Evolutionary conservation across 331 rosid species (phyloP).

Genomic region (Dryas integrifolia): DNA sequence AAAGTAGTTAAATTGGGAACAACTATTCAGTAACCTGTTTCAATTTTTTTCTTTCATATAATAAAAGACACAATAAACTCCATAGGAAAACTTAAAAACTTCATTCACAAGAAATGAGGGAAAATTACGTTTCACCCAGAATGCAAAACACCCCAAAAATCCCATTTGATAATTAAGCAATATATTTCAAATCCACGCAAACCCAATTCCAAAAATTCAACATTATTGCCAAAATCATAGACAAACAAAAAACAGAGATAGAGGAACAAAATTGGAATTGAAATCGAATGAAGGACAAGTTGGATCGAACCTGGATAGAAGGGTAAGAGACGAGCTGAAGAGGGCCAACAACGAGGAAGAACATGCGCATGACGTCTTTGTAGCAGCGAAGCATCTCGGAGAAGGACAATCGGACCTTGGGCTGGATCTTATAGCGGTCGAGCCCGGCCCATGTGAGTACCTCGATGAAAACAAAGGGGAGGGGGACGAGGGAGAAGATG

Average conservation of each 20-base stretch:
- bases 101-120: background rate
- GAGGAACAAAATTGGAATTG: too few relatives aligned
- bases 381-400: slow-evolving; percentile 58
- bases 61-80: background rate
- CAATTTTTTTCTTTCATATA: background rate
- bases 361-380: slow-evolving; percentile 57
- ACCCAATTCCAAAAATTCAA: background rate
- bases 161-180: background rate
- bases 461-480: slow-evolving; percentile 59
- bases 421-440: slow-evolving; percentile 69
- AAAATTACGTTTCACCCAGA: background rate
- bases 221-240: background rate
- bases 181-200: background rate
- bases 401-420: slow-evolving; percentile 47
- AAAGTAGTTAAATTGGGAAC: too few relatives aligned
- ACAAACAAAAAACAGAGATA: too few relatives aligned
- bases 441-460: slow-evolving; percentile 40
- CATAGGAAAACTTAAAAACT: background rate
- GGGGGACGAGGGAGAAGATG: slow-evolving; percentile 57
- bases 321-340: slow-evolving; percentile 74
- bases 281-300: background rate
- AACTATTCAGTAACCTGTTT: background rate
- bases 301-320: slow-evolving; percentile 39
- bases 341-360: slow-evolving; percentile 58
- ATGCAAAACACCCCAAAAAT: background rate